Evolutionary conservation across 352 stramenopile species (phyloP).

Genomic region (Phytophthora citrophthora): DNA sequence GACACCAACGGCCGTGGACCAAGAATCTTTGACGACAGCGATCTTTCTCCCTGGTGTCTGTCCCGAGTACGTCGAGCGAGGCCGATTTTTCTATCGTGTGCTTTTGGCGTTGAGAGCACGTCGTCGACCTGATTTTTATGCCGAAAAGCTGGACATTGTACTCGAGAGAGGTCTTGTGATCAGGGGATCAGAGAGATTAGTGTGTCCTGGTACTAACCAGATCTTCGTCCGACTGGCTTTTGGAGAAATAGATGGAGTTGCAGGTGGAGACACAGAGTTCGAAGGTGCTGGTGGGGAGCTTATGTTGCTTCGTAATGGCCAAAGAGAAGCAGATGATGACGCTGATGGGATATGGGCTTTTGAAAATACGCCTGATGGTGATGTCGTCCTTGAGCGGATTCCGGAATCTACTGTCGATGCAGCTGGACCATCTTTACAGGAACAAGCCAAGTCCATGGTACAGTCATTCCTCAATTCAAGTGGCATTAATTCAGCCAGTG

Average conservation of each 20-base stretch:
- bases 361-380: slow-evolving; percentile 65
- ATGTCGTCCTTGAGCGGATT: slow-evolving; percentile 66
- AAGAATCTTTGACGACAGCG: not conserved
- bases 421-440: slow-evolving; percentile 44
- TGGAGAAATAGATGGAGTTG: slow-evolving; percentile 16
- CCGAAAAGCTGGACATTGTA: slow-evolving; percentile 56
- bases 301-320: slow-evolving; percentile 29
- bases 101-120: slow-evolving; percentile 57
- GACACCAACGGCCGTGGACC: slow-evolving; percentile 12
- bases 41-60: slow-evolving; percentile 72
- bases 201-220: slow-evolving; percentile 65
- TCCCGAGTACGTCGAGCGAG: slow-evolving; percentile 61
- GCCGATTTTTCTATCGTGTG: slow-evolving; percentile 72
- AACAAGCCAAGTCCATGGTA: slow-evolving; percentile 76
- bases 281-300: slow-evolving; percentile 28
- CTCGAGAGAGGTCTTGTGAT: slow-evolving; percentile 65
- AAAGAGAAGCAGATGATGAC: slow-evolving; percentile 41
- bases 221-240: slow-evolving; percentile 64
- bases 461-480: slow-evolving; percentile 63
- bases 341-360: slow-evolving; percentile 65
- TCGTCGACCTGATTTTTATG: slow-evolving; percentile 51
- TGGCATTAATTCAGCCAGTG: slow-evolving; percentile 40
- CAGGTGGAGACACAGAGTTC: slow-evolving; percentile 16
- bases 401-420: slow-evolving; percentile 49
- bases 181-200: slow-evolving; percentile 55